phyloP scores from a whole-genome alignment of 805 yeast species.

The Candida sphagnicola region DNA sequence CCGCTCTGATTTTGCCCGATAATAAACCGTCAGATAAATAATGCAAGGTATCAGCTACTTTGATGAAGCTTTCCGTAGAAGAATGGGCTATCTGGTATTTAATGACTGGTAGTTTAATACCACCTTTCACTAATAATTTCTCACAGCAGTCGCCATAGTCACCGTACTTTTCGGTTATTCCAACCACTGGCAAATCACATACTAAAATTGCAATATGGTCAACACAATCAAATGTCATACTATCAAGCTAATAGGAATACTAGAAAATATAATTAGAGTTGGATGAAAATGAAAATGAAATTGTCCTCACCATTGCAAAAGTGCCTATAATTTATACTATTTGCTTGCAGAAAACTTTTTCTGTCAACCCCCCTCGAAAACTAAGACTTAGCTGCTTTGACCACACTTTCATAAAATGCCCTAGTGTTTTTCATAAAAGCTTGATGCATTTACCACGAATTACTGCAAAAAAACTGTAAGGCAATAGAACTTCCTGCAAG shows the following conservation, averaged over 20 bases:
- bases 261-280: too few species aligned
- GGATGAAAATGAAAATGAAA: too few species aligned
- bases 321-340: too few species aligned
- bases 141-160: slow-evolving; percentile 51
- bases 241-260: too few species aligned
- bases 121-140: slow-evolving; percentile 20
- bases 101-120: slow-evolving; percentile 12
- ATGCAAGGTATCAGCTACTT: slow-evolving; percentile 12
- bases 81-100: slow-evolving; percentile 33
- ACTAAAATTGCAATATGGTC: slow-evolving; percentile 36
- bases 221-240: slow-evolving; percentile 1
- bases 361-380: not conserved
- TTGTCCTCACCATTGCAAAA: too few species aligned
- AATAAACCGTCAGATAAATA: slow-evolving; percentile 21
- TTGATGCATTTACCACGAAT: not conserved
- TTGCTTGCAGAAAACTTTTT: too few species aligned
- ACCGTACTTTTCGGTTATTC: slow-evolving; percentile 34
- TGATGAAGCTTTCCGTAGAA: slow-evolving; percentile 5
- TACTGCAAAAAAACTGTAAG: not conserved
- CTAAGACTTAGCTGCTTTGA: not conserved
- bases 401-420: not conserved
- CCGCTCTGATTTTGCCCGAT: slow-evolving; percentile 28
- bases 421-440: not conserved
- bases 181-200: slow-evolving; percentile 33
- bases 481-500: not conserved